Conservation (phyloP, 495 filamentous ascomycete species). For the Astrothelium macrocarpum region DNA sequence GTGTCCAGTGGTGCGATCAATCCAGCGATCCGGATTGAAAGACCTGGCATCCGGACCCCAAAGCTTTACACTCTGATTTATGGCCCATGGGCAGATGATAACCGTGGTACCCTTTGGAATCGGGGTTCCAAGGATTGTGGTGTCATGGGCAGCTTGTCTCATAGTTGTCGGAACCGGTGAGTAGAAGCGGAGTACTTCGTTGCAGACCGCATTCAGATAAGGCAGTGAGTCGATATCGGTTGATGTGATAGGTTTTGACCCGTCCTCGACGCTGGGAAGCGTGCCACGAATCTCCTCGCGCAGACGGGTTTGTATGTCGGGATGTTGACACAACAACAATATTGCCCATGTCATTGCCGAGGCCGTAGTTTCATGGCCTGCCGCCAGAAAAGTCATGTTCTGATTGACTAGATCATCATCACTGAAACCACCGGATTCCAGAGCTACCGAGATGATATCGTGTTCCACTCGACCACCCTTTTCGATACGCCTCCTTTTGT, state of each 20-base stretch:
- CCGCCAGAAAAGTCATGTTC: slow-evolving; percentile 89
- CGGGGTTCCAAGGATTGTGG: slow-evolving; percentile 46
- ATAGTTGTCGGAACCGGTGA: slow-evolving; percentile 52
- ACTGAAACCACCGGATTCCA: slow-evolving; percentile 64
- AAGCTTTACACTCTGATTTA: slow-evolving; percentile 21
- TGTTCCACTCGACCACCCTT: slow-evolving; percentile 41
- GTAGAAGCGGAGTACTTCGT: slow-evolving; percentile 50
- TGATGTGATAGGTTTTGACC: slow-evolving; percentile 36
- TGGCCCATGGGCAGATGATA: slow-evolving; percentile 38
- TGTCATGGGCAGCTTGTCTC: slow-evolving; percentile 54
- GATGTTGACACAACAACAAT: slow-evolving; percentile 50
- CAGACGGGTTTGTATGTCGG: slow-evolving; percentile 45
- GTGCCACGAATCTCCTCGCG: slow-evolving; percentile 51
- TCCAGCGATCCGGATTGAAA: slow-evolving; percentile 34
- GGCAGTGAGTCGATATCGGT: slow-evolving; percentile 44
- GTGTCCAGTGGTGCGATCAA: slow-evolving; percentile 19
- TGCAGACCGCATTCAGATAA: slow-evolving; percentile 54
- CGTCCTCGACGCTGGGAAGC: slow-evolving; percentile 47
- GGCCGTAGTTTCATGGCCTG: slow-evolving; percentile 76
- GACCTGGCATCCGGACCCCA: slow-evolving; percentile 29
- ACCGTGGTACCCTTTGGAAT: slow-evolving; percentile 46
- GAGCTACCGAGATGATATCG: slow-evolving; percentile 77
- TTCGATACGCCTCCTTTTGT: slow-evolving; percentile 55
- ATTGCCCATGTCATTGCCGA: slow-evolving; percentile 51
- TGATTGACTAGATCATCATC: slow-evolving; percentile 81